Base-by-base conservation (phyloP, 164 flowering plant species). In the Umbellularia californica region DNA sequence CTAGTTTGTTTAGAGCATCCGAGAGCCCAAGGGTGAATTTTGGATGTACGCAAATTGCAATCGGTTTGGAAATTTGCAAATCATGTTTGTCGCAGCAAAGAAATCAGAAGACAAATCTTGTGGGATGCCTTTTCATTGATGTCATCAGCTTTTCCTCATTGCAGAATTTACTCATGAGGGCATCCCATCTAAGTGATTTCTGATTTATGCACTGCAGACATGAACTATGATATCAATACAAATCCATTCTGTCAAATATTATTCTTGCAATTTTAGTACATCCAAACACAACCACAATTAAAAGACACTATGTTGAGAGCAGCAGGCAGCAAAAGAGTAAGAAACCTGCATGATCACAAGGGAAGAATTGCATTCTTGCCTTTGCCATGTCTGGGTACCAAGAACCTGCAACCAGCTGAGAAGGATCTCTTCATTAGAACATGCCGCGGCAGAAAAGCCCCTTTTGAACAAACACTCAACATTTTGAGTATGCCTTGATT, bases 351-450 rank as follows among this genome's bases (percentile, higher is more conserved):
- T 11, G 35, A 52, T 83, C 80, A 84, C 77, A 82, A 68, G 60
- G 88, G 87, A 33, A 86, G 83, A 74, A 77, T 74, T 50, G 85
- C 79, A 70, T 77, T 78, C 80, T 68, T 79, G 76, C 81, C 82
- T 74, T 77, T 73, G 70, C 83, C 68, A n/a, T 80, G 65, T 71
- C 80, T 81, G 24, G 85, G 76, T 12, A 75, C 66, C 2, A 71
- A 79, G 47, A 83, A 74, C 82, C 76, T 87, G n/a, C 85, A 79
- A 62, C 84, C 76, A 65, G 82, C 75, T 9, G 93, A 88, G 41
- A 78, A 75, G 0, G 90, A 84, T 66, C 87, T 86, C 71, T 86
- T 87, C 90, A 90, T 86, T 15, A 84, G 75, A 69, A 84, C 27
- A n/a, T 85, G 80, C 68, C 58, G 82, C 55, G 80, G 82, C 73